Evolutionary conservation across 345 rosid species (phyloP).

Genomic region (Populus tremula): DNA sequence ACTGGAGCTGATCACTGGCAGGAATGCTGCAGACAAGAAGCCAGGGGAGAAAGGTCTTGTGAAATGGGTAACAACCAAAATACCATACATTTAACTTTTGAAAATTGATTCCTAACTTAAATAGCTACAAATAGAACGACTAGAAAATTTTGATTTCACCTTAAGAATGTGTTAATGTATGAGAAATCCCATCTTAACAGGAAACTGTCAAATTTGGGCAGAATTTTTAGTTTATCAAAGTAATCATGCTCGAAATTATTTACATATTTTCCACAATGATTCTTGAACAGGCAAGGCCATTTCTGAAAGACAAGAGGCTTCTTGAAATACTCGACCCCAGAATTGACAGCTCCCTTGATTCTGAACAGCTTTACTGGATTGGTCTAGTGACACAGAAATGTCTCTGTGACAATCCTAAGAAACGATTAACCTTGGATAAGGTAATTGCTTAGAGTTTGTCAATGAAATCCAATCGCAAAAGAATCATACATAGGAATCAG

Average conservation of each 20-base stretch:
- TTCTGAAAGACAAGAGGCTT: conserved; percentile 28
- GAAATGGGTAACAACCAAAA: conserved; percentile 31
- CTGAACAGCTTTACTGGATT: conserved; percentile 35
- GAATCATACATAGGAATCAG: not conserved
- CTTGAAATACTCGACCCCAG: conserved; percentile 26
- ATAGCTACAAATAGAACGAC: not conserved
- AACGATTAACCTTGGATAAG: conserved; percentile 35
- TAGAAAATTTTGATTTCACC: not conserved
- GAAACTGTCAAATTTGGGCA: too few relatives aligned
- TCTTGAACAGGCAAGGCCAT: conserved; percentile 34
- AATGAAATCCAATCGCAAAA: not conserved
- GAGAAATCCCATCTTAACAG: too few relatives aligned
- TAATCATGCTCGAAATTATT: too few relatives aligned
- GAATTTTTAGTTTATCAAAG: too few relatives aligned
- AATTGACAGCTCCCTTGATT: conserved; percentile 22
- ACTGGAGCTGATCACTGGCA: conserved; percentile 41
- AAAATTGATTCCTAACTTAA: not conserved
- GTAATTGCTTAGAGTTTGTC: conserved; percentile 15
- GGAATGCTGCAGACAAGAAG: conserved; percentile 15
- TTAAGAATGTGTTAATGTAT: too few relatives aligned
- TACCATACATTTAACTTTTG: not conserved
- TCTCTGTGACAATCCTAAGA: conserved; percentile 26
- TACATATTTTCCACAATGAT: not conserved
- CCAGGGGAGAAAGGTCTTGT: conserved; percentile 13
- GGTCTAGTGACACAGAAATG: conserved; percentile 31